Conservation (phyloP, 2,329 filamentous ascomycete genomes). For the Fusarium coicis region DNA sequence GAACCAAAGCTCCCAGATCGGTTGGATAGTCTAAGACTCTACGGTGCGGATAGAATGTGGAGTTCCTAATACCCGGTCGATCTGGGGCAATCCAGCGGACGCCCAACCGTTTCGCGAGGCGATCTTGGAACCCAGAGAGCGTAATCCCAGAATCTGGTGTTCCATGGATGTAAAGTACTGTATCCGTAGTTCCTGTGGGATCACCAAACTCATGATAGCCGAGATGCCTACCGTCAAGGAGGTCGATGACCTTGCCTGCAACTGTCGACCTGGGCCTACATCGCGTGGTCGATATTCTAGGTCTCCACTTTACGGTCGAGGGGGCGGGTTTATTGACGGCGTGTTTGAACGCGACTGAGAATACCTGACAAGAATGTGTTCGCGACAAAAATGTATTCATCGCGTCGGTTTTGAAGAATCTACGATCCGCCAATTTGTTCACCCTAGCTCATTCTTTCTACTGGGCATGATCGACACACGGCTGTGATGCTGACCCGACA, state of each 20-base stretch:
- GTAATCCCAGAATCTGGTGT: neutral
- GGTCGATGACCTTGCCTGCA: neutral
- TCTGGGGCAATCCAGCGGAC: neutral
- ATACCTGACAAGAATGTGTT: neutral
- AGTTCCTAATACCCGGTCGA: neutral
- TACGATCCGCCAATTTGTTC: neutral
- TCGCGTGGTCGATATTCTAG: too few species aligned
- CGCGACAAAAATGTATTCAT: neutral
- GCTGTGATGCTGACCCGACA: neutral
- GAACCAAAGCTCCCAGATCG: neutral
- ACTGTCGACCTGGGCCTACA: neutral
- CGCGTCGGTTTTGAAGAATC: neutral
- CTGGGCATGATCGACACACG: too few species aligned
- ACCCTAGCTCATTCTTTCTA: neutral
- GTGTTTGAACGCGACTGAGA: neutral
- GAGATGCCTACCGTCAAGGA: neutral
- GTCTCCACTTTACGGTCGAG: too few species aligned
- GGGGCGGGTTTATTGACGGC: neutral
- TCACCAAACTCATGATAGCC: slow-evolving; percentile 11
- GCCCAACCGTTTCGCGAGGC: neutral
- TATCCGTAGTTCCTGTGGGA: neutral
- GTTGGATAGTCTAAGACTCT: neutral
- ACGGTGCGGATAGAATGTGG: neutral
- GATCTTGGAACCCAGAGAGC: neutral
- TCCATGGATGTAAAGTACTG: neutral